These are phyloP conservation scores for Circinella umbellata DNA, from an alignment of 371 early-diverging fungal genomes.

Conservation along the genomic window DNA sequence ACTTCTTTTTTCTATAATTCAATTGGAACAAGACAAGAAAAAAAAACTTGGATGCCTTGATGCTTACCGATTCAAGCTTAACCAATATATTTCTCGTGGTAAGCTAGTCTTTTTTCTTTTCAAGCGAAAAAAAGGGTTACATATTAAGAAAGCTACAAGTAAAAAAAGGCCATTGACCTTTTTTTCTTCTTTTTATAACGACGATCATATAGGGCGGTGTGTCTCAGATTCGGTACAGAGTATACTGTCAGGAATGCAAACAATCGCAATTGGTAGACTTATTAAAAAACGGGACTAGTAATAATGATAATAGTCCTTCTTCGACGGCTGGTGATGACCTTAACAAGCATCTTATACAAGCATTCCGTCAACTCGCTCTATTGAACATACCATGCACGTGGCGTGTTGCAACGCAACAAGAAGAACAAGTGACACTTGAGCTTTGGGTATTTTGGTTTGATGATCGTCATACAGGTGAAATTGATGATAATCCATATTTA, in stretches of 20 bases:
- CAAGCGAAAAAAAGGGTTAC: too few species aligned
- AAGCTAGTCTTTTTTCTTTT: conserved; percentile 12
- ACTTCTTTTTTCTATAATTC: background rate
- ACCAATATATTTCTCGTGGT: conserved; percentile 58
- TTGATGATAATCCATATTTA: conserved; percentile 41
- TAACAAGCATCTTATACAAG: conserved; percentile 30
- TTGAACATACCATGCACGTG: conserved; percentile 42
- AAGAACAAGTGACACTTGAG: conserved; percentile 27
- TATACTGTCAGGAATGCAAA: conserved; percentile 40
- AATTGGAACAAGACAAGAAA: background rate
- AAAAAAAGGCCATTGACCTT: background rate
- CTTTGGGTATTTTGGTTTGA: conserved; percentile 61
- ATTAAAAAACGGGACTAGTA: conserved; percentile 23
- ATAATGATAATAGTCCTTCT: background rate
- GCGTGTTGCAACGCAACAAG: conserved; percentile 29
- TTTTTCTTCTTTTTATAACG: background rate
- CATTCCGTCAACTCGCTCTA: conserved; percentile 34
- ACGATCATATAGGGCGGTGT: conserved; percentile 43
- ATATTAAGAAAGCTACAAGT: too few species aligned
- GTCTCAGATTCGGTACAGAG: conserved; percentile 55
- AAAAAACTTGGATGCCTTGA: conserved; percentile 20
- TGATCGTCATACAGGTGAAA: conserved; percentile 48
- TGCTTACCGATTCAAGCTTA: conserved; percentile 56
- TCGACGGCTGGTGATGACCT: background rate
- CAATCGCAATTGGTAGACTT: conserved; percentile 28